phyloP scores from a whole-genome alignment of 139 green algal species.

The Astrephomene gubernaculifera region DNA sequence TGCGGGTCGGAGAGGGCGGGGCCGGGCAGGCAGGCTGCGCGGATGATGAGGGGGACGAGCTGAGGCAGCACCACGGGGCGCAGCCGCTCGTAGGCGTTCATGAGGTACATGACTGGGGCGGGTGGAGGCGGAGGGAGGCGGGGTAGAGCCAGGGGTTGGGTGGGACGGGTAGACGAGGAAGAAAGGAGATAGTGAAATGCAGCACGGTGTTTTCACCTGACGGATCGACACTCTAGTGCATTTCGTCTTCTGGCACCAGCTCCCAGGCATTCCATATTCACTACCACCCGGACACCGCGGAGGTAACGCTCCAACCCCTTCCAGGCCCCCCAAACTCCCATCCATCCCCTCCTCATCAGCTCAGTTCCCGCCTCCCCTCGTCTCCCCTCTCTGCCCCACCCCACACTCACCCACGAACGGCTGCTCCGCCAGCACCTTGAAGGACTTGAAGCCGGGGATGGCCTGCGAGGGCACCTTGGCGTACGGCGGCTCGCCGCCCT shows the following conservation, averaged over 20 bases:
- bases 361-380: no score
- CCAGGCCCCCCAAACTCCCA: no score
- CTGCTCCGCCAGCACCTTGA: constrained; percentile 92
- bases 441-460: constrained; percentile 65
- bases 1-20: constrained; percentile 38
- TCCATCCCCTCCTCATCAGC: no score
- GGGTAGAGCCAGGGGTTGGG: background rate
- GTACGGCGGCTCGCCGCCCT: constrained; percentile 45
- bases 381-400: background rate
- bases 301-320: no score
- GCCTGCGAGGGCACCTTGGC: constrained; percentile 41
- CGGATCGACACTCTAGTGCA: no score
- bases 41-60: constrained; percentile 75
- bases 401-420: constrained; percentile 76
- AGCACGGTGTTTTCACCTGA: no score
- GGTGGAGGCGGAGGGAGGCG: background rate
- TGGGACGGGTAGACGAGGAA: background rate
- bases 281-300: no score
- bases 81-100: constrained; percentile 77
- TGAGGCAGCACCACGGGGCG: constrained; percentile 56
- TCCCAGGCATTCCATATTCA: no score
- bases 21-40: constrained; percentile 59
- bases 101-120: constrained; percentile 84
- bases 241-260: no score
- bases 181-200: no score